Evolutionary conservation across 2,329 filamentous ascomycete species (phyloP), one percentile per base, ranked within the genome.

Genomic region (Aureobasidium vineae): DNA sequence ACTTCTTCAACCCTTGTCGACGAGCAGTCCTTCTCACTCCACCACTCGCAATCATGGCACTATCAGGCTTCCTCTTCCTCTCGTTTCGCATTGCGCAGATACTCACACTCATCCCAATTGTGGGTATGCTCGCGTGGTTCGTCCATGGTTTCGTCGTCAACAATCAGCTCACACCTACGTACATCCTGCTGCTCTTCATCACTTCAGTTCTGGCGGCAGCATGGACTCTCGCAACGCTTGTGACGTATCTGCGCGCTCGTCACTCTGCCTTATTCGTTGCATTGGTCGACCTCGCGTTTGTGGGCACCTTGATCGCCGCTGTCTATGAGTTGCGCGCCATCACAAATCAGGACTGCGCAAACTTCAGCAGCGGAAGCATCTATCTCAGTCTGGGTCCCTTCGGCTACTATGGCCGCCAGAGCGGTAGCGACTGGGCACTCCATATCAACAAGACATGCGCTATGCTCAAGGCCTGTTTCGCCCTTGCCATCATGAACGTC

Each of bases 381-480:
- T 84, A 83, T 71, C 75, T 85, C n/a, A 59, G 57, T 5, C 56
- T 68, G 26, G 67, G 67, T n/a, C 80, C 84, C 15, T 85, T 91
- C 69, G 84, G 86, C 36, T 81, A 78, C 69, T 85, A 85, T 50
- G 81, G 81, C 16, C 69, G 72, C 8, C 71, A 77, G 40, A 80
- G 78, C 36, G 76, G 84, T 41, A 83, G 78, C 66, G 73, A 73
- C 10, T 79, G 86, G 67, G 77, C 82, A 49, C 74, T 88, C 47
- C 77, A 83, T 63, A 77, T 88, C 43, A 83, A 91, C 77, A 94
- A 94, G 83, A 86, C 87, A 5, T 98, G 94, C 79, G 86, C 89
- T 59, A 95, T 97, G 91, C 86, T 97, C 74, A 98, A 97, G 85
- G 90, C 93, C 0, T 85, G 83, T 71, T 98, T 92, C 79, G 94